Base-by-base conservation (phyloP, 1,284 basidiomycete genomes). In the Melampsora larici-populina region DNA sequence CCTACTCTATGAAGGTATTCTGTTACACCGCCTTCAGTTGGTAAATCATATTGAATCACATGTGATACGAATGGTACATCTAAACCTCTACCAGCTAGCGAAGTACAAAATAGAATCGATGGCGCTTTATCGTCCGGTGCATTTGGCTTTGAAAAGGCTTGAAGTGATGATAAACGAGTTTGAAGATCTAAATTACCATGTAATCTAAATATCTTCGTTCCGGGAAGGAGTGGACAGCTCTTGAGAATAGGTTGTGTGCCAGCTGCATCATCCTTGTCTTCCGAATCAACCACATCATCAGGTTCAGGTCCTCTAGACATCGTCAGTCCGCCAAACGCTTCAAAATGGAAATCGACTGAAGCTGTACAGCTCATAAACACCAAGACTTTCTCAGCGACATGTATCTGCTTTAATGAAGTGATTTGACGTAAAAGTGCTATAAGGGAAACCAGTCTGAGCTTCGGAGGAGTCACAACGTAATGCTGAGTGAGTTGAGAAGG, bases 1-100 rank as follows among this genome's bases (percentile, higher is more conserved):
- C 97, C 97, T 7, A 99, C 92, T 64, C 97, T 89, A 85, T 99
- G 97, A 6, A 99, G 90, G 82, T 99, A 99, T 84, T 99, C 97
- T 29, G 92, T 97, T 21, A 91, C 91, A 1, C 97, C 96, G 18
- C 94, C 93, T 86, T 99, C 97, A 0, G 97, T 99, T 0, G 97
- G 96, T 33, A 98, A 88, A 84, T 99, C 97, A 83, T 96, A 96
- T 83, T 99, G 97, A 46, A 99, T 87, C 76, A 99, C 95, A 2
- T 93, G 92, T 24, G 91, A 90, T 9, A 99, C 94, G n/a, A 93
- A 88, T 2, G 94, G 94, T 64, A 99, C 86, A 86, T 99, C 97
- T n/a, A 99, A 88, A 82, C 97, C 97, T 82, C 97, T 92, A 43
- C 95, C 94, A 0, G 96, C 97, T 76, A 99, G 94, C 1, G 94